These are phyloP conservation scores for Solanum hybrid DNA, from an alignment of 305 asterid genomes.

Conservation along the genomic window DNA sequence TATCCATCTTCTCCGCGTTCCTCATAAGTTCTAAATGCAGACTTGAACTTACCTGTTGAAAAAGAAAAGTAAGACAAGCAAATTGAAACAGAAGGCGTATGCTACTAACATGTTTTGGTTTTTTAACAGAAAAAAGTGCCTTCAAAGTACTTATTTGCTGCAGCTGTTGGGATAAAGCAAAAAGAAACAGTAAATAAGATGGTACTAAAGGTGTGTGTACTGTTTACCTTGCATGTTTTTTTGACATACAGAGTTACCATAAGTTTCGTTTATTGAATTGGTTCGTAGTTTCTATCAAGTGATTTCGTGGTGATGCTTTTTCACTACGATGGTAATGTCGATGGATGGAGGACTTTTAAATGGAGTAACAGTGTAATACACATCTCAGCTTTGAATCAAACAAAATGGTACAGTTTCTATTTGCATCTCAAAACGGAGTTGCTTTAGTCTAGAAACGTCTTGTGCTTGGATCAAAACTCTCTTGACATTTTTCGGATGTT, in stretches of 20 bases:
- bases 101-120: neutral
- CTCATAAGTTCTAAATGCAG: neutral
- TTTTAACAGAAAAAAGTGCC: conserved; percentile 31
- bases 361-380: conserved; percentile 69
- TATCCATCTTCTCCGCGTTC: neutral
- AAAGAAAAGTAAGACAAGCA: neutral
- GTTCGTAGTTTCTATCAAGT: conserved; percentile 53
- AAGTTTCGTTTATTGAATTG: neutral
- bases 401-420: conserved; percentile 54
- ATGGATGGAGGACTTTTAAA: conserved; percentile 54
- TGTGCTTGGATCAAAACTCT: neutral
- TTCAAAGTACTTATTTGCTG: conserved; percentile 48
- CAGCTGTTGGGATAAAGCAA: conserved; percentile 76
- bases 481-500: neutral
- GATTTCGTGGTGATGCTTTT: conserved; percentile 75
- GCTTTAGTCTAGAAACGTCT: neutral
- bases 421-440: neutral
- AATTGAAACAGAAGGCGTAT: neutral
- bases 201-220: conserved; percentile 53
- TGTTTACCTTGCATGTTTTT: neutral
- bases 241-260: neutral
- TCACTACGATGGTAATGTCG: conserved; percentile 81
- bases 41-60: neutral
- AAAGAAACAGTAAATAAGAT: conserved; percentile 49
- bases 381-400: conserved; percentile 63